Evolutionary conservation across 768 basidiomycete species (phyloP), one percentile per base, ranked within the genome.

Genomic region (Mycena polygramma): DNA sequence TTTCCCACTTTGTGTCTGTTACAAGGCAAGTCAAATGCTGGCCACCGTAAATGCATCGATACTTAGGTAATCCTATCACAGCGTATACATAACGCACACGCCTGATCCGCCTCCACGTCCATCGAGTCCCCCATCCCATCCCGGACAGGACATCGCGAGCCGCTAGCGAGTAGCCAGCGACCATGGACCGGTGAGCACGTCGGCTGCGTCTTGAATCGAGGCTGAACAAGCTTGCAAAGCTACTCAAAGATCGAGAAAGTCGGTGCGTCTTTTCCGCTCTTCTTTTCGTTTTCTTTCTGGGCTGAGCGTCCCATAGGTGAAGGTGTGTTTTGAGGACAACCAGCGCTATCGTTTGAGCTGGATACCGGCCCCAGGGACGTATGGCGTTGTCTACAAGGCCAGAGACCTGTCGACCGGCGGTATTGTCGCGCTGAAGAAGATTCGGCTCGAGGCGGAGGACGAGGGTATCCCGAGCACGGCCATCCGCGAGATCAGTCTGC

Each of bases 241-340:
- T 98, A 98, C 81, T 91, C 95, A 72, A 98, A 97, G 88, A 90
- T 98, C 75, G 97, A 98, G 86, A 98, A 98, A 92, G 89, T 98
- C 76, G 97, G 97, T 97, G 83, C 84, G 94, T 92, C 74, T 73
- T 72, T 57, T 67, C 66, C 58, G 68, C 63, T 71, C 49, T 70
- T 68, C 55, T 53, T 67, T 68, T 63, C 63, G 64, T 66, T 68
- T 73, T 72, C 68, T 70, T 51, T 60, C 54, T 36, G 14, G 17
- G 53, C 64, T 69, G 20, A 62, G n/a, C 14, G 24, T 22, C 52
- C 60, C 62, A 66, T 70, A 86, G 85, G 85, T 75, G 85, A 86
- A 81, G 85, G 85, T 83, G 24, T 24, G 68, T 66, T 9, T 35
- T 39, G 10, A 22, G 8, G 8, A 13, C 36, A 24, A 4, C 19